A percentile compares a stretch with the other conserved stretches of the same genome.
Evolutionary conservation across 139 green algal species (phyloP).

Genomic region (Chlamydomonas asymmetrica): DNA sequence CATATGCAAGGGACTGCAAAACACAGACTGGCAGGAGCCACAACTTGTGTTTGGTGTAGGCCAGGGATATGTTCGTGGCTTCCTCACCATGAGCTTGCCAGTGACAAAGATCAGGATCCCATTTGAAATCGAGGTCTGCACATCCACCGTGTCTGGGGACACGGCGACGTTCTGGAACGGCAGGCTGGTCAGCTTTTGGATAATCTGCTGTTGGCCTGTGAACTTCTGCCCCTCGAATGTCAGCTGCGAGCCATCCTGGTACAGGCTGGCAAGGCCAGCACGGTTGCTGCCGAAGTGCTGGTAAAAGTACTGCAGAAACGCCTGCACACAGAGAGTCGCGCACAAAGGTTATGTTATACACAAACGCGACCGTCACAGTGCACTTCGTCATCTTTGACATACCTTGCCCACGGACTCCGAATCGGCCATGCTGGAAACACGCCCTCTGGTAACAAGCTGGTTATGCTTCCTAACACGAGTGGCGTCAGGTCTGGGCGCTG

Average conservation of each 20-base stretch:
- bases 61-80: too few species aligned
- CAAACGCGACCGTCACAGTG: too few species aligned
- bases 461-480: too few species aligned
- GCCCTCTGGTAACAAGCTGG: too few species aligned
- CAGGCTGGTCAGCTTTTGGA: conserved; percentile 75
- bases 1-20: too few species aligned
- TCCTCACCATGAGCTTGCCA: conserved; percentile 47
- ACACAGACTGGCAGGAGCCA: too few species aligned
- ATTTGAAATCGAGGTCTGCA: conserved; percentile 77
- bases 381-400: too few species aligned
- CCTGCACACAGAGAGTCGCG: too few species aligned
- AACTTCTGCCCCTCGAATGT: conserved; percentile 88
- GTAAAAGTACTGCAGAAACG: conserved; percentile 96
- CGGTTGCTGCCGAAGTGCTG: conserved; percentile 89
- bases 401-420: too few species aligned
- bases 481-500: too few species aligned
- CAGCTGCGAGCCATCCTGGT: conserved; percentile 79
- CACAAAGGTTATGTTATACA: too few species aligned
- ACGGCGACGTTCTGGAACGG: conserved; percentile 84
- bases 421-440: too few species aligned
- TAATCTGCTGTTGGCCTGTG: conserved; percentile 67
- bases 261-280: conserved; percentile 69
- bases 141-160: conserved; percentile 71
- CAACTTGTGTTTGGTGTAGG: not conserved
- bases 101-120: conserved; percentile 91